phyloP scores from a whole-genome alignment of 768 basidiomycete genomes.

The Panus rudis region DNA sequence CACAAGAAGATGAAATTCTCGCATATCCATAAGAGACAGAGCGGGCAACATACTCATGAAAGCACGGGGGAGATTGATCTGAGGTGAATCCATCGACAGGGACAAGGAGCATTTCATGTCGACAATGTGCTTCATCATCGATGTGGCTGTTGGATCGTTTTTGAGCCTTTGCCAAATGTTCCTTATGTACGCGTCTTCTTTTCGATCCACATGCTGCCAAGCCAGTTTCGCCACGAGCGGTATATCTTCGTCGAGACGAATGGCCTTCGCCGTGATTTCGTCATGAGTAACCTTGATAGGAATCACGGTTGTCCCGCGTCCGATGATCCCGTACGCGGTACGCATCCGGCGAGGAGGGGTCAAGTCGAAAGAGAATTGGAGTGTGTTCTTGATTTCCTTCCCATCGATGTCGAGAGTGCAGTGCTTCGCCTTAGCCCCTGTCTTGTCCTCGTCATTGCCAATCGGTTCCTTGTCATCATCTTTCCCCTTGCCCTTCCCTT shows the following conservation, averaged over 20 bases:
- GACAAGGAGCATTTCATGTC: not conserved
- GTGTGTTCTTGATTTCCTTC: no score
- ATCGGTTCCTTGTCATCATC: no score
- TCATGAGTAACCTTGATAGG: not conserved
- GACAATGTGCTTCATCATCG: not conserved
- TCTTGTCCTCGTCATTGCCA: not conserved
- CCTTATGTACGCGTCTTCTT: not conserved
- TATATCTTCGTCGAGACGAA: not conserved
- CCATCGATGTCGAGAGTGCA: no score
- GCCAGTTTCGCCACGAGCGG: not conserved
- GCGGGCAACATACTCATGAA: no score
- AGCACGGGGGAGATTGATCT: not conserved
- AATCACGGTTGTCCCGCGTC: not conserved
- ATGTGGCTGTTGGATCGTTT: no score
- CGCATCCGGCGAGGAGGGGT: not conserved
- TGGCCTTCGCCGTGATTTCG: not conserved
- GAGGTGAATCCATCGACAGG: not conserved
- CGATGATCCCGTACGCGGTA: not conserved
- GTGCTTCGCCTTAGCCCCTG: not conserved
- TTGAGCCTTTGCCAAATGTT: not conserved
- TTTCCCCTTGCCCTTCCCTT: no score
- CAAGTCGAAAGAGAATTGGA: not conserved
- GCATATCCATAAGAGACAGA: no score
- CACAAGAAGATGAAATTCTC: no score
- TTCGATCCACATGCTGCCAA: not conserved